Conservation (phyloP, 331 rosid species). For the Cydonia oblonga region DNA sequence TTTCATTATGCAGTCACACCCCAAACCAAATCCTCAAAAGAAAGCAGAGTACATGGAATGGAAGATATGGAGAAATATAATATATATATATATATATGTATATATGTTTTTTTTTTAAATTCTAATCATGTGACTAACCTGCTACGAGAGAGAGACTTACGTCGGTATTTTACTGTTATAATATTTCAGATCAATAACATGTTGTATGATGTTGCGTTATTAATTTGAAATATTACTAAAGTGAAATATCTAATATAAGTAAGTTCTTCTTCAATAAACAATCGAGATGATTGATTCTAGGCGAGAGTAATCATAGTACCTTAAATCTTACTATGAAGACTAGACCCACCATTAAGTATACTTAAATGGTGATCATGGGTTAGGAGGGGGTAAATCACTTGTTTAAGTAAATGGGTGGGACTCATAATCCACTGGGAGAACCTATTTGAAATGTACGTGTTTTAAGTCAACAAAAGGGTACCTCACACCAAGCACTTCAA, state of each 20-base stretch:
- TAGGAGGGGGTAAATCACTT: not conserved
- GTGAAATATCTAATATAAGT: no score
- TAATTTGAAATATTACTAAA: no score
- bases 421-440: not conserved
- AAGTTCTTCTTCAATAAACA: not conserved
- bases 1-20: not conserved
- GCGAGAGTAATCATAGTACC: not conserved
- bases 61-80: not conserved
- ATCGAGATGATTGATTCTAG: conserved; percentile 20
- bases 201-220: no score
- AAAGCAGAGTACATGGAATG: not conserved
- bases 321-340: not conserved
- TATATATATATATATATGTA: no score
- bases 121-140: no score
- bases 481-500: conserved; percentile 8
- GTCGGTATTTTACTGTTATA: no score
- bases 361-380: conserved; percentile 11
- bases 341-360: conserved; percentile 16
- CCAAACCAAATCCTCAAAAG: not conserved
- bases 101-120: no score
- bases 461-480: conserved; percentile 25
- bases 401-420: not conserved
- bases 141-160: no score
- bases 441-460: not conserved
- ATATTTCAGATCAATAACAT: no score